phyloP scores from a whole-genome alignment of 352 stramenopile genomes.

The Bremia lactucae region DNA sequence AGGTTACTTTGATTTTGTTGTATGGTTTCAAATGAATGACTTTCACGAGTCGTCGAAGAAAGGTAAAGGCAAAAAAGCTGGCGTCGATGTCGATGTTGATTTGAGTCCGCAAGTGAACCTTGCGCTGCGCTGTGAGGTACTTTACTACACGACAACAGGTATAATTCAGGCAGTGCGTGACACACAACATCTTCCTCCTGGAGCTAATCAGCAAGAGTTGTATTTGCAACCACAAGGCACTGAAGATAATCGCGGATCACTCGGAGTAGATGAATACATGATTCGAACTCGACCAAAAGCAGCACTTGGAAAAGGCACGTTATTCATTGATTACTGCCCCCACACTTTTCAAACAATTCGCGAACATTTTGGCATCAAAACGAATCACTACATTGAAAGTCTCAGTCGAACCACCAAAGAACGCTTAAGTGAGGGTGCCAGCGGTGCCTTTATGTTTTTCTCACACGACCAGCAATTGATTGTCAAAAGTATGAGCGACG shows the following conservation, averaged over 20 bases:
- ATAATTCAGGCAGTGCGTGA: conserved; percentile 82
- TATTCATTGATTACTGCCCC: conserved; percentile 83
- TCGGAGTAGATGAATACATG: conserved; percentile 79
- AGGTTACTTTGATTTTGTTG: conserved; percentile 83
- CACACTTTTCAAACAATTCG: conserved; percentile 82
- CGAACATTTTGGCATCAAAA: conserved; percentile 76
- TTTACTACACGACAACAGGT: conserved; percentile 82
- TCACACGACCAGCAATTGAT: conserved; percentile 83
- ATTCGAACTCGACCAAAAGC: conserved; percentile 68
- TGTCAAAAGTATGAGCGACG: conserved; percentile 86
- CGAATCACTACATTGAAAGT: conserved; percentile 76
- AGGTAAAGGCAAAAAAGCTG: conserved; percentile 37
- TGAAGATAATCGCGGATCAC: conserved; percentile 62
- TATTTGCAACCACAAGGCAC: conserved; percentile 70
- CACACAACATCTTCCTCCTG: conserved; percentile 51
- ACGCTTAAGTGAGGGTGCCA: conserved; percentile 75
- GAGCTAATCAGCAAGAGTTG: conserved; percentile 63
- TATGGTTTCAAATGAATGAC: conserved; percentile 87
- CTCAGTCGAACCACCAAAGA: conserved; percentile 80
- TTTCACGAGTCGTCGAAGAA: conserved; percentile 39
- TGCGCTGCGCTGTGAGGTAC: conserved; percentile 70
- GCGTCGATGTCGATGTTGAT: conserved; percentile 80
- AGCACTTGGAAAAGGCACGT: conserved; percentile 58
- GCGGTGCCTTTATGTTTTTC: conserved; percentile 86
- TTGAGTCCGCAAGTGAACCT: conserved; percentile 81